These are phyloP conservation scores for Vaccinium vitisidaea DNA, from an alignment of 148 eudicot species.

Conservation along the genomic window DNA sequence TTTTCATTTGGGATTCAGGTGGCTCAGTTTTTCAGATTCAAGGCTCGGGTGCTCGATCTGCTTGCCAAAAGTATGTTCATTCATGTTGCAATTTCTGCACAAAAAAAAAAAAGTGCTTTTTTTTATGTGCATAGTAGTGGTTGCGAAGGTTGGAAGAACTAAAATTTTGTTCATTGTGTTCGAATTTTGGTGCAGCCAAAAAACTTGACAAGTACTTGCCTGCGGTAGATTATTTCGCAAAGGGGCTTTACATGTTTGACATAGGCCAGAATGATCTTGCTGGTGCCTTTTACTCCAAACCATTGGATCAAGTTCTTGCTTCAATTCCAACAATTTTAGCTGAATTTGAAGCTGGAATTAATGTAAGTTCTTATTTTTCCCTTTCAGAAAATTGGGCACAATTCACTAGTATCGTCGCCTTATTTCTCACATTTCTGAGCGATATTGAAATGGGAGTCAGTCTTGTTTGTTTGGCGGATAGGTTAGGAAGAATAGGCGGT, in stretches of 20 bases:
- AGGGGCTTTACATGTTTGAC: slow-evolving; percentile 89
- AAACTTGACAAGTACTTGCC: slow-evolving; percentile 72
- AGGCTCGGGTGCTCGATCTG: slow-evolving; percentile 57
- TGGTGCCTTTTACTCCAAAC: slow-evolving; percentile 78
- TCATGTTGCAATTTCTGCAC: not conserved
- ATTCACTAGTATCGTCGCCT: not conserved
- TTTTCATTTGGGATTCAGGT: slow-evolving; percentile 90
- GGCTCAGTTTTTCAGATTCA: slow-evolving; percentile 82
- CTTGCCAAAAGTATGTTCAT: slow-evolving; percentile 43
- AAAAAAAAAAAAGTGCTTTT: not conserved
- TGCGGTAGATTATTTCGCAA: slow-evolving; percentile 53
- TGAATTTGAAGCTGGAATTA: slow-evolving; percentile 75
- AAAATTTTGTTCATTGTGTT: not conserved
- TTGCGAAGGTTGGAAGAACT: not conserved
- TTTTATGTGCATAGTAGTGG: not conserved
- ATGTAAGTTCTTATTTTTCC: slow-evolving; percentile 34
- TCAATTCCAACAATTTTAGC: slow-evolving; percentile 65
- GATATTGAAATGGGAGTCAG: not conserved
- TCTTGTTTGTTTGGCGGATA: not conserved
- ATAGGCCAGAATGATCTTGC: slow-evolving; percentile 95
- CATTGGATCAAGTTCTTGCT: slow-evolving; percentile 79
- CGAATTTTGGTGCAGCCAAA: slow-evolving; percentile 44
- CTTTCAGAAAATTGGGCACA: not conserved
- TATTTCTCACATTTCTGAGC: not conserved
- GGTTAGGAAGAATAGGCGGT: not conserved